A percentile compares a stretch with the other conserved stretches of the same genome.
phyloP scores from a whole-genome alignment of 352 stramenopile species.

The Hyaloperonospora arabidopsidis region DNA sequence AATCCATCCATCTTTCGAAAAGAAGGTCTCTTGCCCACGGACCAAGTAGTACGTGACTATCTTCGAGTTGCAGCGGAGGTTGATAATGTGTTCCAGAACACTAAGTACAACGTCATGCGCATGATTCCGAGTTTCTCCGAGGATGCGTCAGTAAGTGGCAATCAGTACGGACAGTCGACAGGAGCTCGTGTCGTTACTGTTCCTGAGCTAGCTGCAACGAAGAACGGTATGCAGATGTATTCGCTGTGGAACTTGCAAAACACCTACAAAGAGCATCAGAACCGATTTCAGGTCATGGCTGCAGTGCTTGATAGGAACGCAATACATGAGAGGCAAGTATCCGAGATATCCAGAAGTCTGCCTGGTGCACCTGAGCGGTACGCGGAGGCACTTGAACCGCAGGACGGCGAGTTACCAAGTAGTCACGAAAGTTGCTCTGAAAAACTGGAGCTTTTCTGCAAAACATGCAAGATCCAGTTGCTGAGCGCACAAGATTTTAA shows the following conservation, averaged over 20 bases:
- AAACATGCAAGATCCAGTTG: conserved; percentile 59
- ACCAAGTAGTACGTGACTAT: conserved; percentile 63
- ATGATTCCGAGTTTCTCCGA: conserved; percentile 73
- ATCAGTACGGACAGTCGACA: conserved; percentile 23
- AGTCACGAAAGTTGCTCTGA: conserved; percentile 20
- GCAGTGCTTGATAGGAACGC: conserved; percentile 19
- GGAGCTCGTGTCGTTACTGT: conserved; percentile 38
- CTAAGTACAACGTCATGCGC: conserved; percentile 85
- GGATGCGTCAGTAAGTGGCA: conserved; percentile 24
- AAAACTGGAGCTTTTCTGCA: conserved; percentile 54
- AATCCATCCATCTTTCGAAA: conserved; percentile 81
- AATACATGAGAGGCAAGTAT: conserved; percentile 8
- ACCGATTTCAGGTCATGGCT: conserved; percentile 39
- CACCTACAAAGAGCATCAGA: conserved; percentile 49
- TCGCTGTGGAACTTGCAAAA: conserved; percentile 55
- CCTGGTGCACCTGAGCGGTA: conserved; percentile 34
- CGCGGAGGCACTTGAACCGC: conserved; percentile 14
- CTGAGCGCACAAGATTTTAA: conserved; percentile 68
- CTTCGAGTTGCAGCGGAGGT: conserved; percentile 64
- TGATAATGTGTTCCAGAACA: conserved; percentile 87
- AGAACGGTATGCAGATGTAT: conserved; percentile 66
- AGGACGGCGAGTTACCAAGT: conserved; percentile 6
- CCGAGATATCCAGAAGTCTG: conserved; percentile 25
- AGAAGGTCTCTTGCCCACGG: conserved; percentile 51
- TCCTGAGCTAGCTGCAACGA: conserved; percentile 47